Percentiles rank a stretch among this genome's conserved stretches.
Evolutionary conservation across 169 alveolate genomes (phyloP).

Genomic region (Amoebophrya sp.): DNA sequence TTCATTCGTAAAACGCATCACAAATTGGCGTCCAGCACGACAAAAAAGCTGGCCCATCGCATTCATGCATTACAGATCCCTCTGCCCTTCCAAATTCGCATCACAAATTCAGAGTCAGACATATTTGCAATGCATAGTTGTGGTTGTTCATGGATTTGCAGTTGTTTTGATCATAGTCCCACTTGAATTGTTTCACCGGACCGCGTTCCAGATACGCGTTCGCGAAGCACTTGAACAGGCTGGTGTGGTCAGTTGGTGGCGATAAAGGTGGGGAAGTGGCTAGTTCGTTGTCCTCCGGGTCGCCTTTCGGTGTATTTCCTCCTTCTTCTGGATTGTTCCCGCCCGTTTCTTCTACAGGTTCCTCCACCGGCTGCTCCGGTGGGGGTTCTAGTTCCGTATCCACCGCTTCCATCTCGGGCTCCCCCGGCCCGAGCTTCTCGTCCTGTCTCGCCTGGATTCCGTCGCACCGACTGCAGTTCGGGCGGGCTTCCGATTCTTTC

Average conservation of each 20-base stretch:
- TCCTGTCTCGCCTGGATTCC: not conserved
- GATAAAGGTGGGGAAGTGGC: too few species aligned
- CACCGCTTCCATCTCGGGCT: not conserved
- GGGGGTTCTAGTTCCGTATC: not conserved
- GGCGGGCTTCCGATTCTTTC: not conserved
- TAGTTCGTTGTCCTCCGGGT: not conserved
- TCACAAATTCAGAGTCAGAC: not conserved
- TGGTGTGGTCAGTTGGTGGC: not conserved
- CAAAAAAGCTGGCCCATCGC: too few species aligned
- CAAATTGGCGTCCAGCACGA: too few species aligned
- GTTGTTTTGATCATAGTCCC: too few species aligned
- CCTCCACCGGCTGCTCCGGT: not conserved
- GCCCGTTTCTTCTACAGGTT: not conserved
- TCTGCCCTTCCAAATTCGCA: not conserved
- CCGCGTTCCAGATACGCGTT: not conserved
- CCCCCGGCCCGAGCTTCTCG: not conserved
- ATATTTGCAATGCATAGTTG: too few species aligned
- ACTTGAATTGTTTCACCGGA: not conserved
- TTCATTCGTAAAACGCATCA: too few species aligned
- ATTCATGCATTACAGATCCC: not conserved
- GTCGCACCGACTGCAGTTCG: not conserved
- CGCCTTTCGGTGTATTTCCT: too few species aligned
- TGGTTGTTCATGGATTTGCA: too few species aligned
- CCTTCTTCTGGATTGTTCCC: not conserved
- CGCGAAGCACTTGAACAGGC: not conserved